Percentiles rank a stretch among this genome's conserved stretches.
phyloP scores from a whole-genome alignment of 208 protist genomes.

The Wallacemonas sp. region DNA sequence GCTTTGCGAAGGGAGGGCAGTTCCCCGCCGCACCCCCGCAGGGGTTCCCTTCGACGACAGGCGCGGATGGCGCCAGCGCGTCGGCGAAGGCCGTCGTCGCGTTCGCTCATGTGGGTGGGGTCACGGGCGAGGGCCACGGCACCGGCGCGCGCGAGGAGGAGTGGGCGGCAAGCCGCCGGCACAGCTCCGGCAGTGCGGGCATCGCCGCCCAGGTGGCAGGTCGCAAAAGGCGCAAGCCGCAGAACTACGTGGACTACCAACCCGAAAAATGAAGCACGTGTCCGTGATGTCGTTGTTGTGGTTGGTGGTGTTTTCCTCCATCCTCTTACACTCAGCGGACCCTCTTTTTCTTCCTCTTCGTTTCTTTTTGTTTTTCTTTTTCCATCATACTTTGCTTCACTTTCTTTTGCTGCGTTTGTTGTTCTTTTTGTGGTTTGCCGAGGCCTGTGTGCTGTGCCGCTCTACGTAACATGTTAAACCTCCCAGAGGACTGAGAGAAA shows the following conservation, averaged over 20 bases:
- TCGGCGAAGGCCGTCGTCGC: not conserved
- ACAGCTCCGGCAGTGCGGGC: not conserved
- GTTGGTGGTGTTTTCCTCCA: not conserved
- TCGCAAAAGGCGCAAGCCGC: conserved; percentile 66
- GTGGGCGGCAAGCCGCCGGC: not conserved
- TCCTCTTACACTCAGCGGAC: not conserved
- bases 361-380: conserved; percentile 1
- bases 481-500: not conserved
- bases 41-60: not conserved
- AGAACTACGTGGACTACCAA: conserved; percentile 60
- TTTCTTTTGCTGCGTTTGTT: conserved; percentile 2
- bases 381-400: too few relatives aligned
- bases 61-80: not conserved
- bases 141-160: not conserved
- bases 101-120: not conserved
- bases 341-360: not conserved
- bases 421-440: not conserved
- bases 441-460: too few relatives aligned
- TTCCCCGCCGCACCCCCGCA: not conserved
- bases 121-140: not conserved
- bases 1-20: not conserved
- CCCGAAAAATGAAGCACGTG: too few relatives aligned
- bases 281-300: not conserved
- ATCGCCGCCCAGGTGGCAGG: conserved; percentile 16
- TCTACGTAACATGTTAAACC: too few relatives aligned